Base-by-base conservation (phyloP, 1,284 basidiomycete genomes). In the Wallemia mellicola region DNA sequence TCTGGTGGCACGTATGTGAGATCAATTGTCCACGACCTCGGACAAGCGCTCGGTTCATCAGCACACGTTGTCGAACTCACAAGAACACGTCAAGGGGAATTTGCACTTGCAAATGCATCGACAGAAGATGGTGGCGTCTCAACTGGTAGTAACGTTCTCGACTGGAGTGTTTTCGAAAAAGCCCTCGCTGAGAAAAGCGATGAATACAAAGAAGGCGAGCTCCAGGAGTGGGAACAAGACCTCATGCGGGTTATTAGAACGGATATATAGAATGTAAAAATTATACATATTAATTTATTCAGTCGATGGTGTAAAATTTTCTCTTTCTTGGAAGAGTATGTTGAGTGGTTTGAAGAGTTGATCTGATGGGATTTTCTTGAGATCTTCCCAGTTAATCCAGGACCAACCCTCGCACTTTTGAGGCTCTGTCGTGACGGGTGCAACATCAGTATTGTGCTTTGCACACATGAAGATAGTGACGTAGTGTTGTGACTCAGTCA, bases 1-100 rank as follows among this genome's bases (percentile, higher is more conserved):
- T 87, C 86, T 19, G 83, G 83, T n/a, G 89, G 89, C 25, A 95
- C 89, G n/a, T 95, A 95, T 66, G 88, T 95, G 57, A 81, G 89
- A 58, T 86, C 82, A 1, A 81, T 94, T 63, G 82, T 88, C 56
- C 87, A 95, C 68, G 89, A 95, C 68, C 75, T 95, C 24, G 85
- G 82, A 7, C 78, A 81, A 63, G 78, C 80, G 0, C 69, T 95
- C 24, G 84, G 80, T 1, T 85, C 83, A 54, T 84, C 84, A 2
- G 89, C 86, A 0, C 87, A 91, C 68, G 87, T 95, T 59, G 86
- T 91, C 57, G 85, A 82, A 15, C 75, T 95, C 61, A 84, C 80
- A 15, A 79, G 91, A 24, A 81, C 81, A 22, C 77, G 83, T 32
- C 88, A 95, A 74, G 86, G 86, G 15, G 75, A 78, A 57, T 92